Evolutionary conservation across 768 basidiomycete species (phyloP).

Genomic region (Leccinum variicolor): DNA sequence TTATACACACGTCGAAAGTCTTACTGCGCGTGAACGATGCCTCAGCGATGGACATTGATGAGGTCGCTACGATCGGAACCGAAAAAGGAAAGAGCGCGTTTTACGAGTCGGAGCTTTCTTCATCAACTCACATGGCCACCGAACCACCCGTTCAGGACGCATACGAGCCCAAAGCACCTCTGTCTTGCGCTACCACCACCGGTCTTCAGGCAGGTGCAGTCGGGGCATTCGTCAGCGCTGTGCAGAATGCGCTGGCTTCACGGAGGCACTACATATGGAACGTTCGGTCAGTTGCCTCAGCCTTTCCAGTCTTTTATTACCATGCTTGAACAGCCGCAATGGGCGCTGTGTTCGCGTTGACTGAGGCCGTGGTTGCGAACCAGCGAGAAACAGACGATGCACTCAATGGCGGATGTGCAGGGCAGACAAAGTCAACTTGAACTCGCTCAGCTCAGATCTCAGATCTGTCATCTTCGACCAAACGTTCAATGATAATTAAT

Average conservation of each 20-base stretch:
- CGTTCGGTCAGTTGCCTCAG: conserved; percentile 66
- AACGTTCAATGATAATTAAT: too few species aligned
- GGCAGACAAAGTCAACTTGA: too few species aligned
- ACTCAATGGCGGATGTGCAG: conserved; percentile 88
- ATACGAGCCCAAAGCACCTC: conserved; percentile 51
- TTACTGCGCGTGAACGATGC: conserved; percentile 38
- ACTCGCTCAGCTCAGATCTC: too few species aligned
- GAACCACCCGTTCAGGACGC: conserved; percentile 13
- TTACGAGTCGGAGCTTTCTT: conserved; percentile 5
- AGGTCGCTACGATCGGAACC: conserved; percentile 5
- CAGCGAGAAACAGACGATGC: conserved; percentile 74
- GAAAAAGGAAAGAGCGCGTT: conserved; percentile 20
- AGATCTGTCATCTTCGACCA: too few species aligned
- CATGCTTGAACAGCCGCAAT: conserved; percentile 63
- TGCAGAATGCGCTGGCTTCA: conserved; percentile 76
- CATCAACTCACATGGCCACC: conserved; percentile 21
- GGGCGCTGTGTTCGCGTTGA: conserved; percentile 82
- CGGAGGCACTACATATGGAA: conserved; percentile 90
- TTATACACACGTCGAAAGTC: conserved; percentile 42
- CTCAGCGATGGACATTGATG: conserved; percentile 10
- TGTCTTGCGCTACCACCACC: conserved; percentile 52
- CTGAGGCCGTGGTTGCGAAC: conserved; percentile 80
- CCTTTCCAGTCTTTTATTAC: neutral
- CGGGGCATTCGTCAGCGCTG: conserved; percentile 65
- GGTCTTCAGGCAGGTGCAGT: conserved; percentile 65